These are phyloP conservation scores for Colletotrichum zoysiae DNA, from an alignment of 2,329 filamentous ascomycete genomes.

Conservation along the genomic window DNA sequence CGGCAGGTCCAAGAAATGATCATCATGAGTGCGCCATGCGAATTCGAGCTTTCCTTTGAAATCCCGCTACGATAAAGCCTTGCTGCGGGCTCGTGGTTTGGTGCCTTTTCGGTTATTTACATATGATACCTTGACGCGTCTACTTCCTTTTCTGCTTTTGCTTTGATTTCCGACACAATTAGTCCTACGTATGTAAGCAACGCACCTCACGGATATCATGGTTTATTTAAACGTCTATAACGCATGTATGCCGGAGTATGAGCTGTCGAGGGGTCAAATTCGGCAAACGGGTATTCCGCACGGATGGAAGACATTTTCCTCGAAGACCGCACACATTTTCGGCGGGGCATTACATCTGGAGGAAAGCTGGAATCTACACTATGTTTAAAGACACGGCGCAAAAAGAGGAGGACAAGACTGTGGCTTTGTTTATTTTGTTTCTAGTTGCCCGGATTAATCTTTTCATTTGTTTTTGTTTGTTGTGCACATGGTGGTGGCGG, in stretches of 20 bases:
- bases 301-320: conserved; percentile 13
- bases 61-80: neutral
- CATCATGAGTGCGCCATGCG: neutral
- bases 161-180: conserved; percentile 30
- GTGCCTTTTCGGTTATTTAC: conserved; percentile 42
- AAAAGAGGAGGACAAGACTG: conserved; percentile 18
- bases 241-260: conserved; percentile 43
- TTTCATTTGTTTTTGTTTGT: conserved; percentile 18
- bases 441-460: neutral
- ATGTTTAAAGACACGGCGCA: conserved; percentile 28
- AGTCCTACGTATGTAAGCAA: conserved; percentile 10
- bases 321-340: conserved; percentile 12
- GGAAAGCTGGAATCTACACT: conserved; percentile 20
- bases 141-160: conserved; percentile 37
- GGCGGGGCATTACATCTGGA: conserved; percentile 22
- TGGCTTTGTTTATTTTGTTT: neutral
- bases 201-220: conserved; percentile 28
- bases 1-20: conserved; percentile 45
- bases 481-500: conserved; percentile 10
- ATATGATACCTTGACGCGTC: conserved; percentile 45
- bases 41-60: neutral
- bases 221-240: conserved; percentile 33
- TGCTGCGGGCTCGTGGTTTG: conserved; percentile 11
- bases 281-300: neutral
- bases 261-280: conserved; percentile 31